Base-by-base conservation (phyloP, 176 grass and related monocot species). In the Zoysia pacifica region DNA sequence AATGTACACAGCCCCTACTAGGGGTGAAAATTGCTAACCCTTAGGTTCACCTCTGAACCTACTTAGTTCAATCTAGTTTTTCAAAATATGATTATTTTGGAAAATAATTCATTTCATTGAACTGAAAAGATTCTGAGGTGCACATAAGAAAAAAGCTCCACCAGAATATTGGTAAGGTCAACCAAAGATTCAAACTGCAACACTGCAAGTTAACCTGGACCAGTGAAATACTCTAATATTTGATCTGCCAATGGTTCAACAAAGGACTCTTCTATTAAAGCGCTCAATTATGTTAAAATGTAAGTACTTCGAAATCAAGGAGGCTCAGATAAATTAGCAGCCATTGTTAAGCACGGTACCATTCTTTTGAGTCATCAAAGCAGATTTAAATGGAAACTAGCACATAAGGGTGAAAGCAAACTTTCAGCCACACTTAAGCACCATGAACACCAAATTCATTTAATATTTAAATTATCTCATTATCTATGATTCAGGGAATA, bases 401-500 rank as follows among this genome's bases (percentile, higher is more conserved):
- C 2, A 42, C 42, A 67, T 41, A 73, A 72, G 49, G 44, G 28
- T 67, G 37, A 9, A 67, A 54, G 35, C 48, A 47, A 65, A 65
- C 62, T 76, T 16, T 82, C 62, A 59, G 43, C 62, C 36, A 58
- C 16, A 77, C 14, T 9, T 0, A 12, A 48, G 50, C 39, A 72
- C 2, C 66, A 10, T 1, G 28, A 19, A 5, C 7, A 19, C 18
- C 55, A 67, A 28, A 74, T 54, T 37, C 44, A 50, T 44, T 7
- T 43, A 18, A 53, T 62, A 72, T 45, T 53, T 79, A 39, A 61
- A 18, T 41, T 28, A 74, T 79, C 9, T 59, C 80, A 62, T 73
- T 44, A 67, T 52, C 20, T 72, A n/a, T 75, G 76, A 75, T 74
- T 79, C 38, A 2, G 38, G 13, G 13, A 79, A 73, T 53, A 14